phyloP scores from a whole-genome alignment of 768 basidiomycete species.

The Serpula lacrymans region DNA sequence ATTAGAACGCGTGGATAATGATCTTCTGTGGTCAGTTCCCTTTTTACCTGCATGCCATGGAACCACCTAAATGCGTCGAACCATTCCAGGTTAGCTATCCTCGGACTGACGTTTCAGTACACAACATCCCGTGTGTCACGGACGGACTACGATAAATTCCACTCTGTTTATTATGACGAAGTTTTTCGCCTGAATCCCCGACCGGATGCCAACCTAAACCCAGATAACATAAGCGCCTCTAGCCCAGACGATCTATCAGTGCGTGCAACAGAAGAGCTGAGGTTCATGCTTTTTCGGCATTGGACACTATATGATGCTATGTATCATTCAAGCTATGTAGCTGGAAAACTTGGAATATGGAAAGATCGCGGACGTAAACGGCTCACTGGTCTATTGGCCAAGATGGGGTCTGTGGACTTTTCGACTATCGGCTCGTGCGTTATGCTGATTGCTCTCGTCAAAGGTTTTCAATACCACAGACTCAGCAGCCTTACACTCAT shows the following conservation, averaged over 20 bases:
- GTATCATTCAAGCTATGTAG: slow-evolving; percentile 96
- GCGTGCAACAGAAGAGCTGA: slow-evolving; percentile 80
- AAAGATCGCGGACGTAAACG: slow-evolving; percentile 89
- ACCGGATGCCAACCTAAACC: slow-evolving; percentile 30
- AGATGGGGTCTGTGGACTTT: slow-evolving; percentile 72
- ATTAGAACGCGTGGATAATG: slow-evolving; percentile 91
- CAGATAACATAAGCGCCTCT: slow-evolving; percentile 46
- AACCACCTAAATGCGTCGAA: slow-evolving; percentile 8
- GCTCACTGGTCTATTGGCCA: slow-evolving; percentile 88
- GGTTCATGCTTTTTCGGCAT: slow-evolving; percentile 94
- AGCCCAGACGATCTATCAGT: slow-evolving; percentile 84
- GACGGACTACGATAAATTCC: slow-evolving; percentile 77
- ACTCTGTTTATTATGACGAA: slow-evolving; percentile 82
- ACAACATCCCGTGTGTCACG: slow-evolving; percentile 84
- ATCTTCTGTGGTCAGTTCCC: slow-evolving; percentile 76
- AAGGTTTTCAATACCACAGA: slow-evolving; percentile 92
- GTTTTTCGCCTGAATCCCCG: slow-evolving; percentile 86
- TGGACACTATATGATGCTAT: slow-evolving; percentile 99
- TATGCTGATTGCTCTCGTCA: not conserved
- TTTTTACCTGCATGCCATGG: slow-evolving; percentile 1
- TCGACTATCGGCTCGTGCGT: not conserved
- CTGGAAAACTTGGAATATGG: slow-evolving; percentile 94
- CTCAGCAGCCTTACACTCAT: slow-evolving; percentile 89
- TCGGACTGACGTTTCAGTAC: slow-evolving; percentile 94
- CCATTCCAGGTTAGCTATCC: slow-evolving; percentile 76